Conservation (phyloP, 345 rosid species). For the Raphanus raphanistrum region DNA sequence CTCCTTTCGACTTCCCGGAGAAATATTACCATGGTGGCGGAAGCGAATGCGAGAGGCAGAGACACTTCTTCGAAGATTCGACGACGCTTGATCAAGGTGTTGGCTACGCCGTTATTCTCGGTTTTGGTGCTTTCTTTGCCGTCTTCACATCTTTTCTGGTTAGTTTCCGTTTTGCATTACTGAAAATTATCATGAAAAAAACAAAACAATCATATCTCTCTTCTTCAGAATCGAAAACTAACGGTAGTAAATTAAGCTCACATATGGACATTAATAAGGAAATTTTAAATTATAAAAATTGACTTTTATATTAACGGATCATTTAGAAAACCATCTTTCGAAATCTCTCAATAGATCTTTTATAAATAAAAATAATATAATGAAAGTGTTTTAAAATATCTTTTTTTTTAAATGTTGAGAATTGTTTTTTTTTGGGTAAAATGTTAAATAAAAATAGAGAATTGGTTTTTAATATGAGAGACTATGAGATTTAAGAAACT, state of each 20-base stretch:
- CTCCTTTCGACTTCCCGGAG: conserved; percentile 70
- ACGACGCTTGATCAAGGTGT: conserved; percentile 72
- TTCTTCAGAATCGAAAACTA: not conserved
- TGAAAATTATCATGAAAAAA: not conserved
- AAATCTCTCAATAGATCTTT: not conserved
- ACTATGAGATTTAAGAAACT: not conserved
- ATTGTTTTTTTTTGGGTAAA: not conserved
- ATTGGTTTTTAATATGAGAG: not conserved
- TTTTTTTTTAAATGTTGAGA: not conserved
- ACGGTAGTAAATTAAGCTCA: not conserved
- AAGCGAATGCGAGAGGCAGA: conserved; percentile 58
- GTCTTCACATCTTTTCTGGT: conserved; percentile 86
- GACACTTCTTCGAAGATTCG: conserved; percentile 71
- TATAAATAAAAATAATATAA: not conserved
- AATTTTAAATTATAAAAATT: not conserved
- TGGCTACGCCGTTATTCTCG: conserved; percentile 84
- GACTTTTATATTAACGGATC: not conserved
- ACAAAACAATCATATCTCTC: not conserved
- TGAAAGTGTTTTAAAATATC: not conserved
- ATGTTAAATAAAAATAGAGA: not conserved
- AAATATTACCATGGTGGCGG: conserved; percentile 54
- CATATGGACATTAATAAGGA: not conserved
- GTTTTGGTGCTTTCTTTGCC: conserved; percentile 92
- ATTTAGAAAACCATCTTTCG: not conserved
- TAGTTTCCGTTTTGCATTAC: conserved; percentile 15